Evolutionary conservation across 129 eudicot species (phyloP), one percentile per base, ranked within the genome.

Genomic region (Saposhnikovia divaricata): DNA sequence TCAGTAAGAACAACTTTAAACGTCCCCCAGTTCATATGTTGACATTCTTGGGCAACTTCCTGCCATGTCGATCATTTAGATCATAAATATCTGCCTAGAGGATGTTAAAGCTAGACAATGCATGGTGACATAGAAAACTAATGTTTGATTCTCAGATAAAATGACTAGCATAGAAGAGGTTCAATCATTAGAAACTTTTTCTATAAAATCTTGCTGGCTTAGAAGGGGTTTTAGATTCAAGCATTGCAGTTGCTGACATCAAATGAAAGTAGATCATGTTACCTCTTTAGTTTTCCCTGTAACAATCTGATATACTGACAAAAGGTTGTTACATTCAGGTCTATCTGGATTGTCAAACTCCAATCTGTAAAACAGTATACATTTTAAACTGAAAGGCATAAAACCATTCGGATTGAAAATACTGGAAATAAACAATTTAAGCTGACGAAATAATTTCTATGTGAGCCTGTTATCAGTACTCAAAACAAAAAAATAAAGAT

Each of bases 251-350:
- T 23, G 38, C 46, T 11, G 47, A n/a, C 55, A 79, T 23, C 27
- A 31, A 27, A 77, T 44, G 48, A 59, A 75, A 61, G 39, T 77
- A 74, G 65, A 73, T 51, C 75, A 13, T 63, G 73, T 71, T 84
- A 95, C 99, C 99, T 95, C 94, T 78, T 95, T 95, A 79, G 95
- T 90, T 87, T 83, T 92, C 78, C 94, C 94, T 45, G 95, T 86
- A 47, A 95, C 81, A 73, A 95, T 84, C 83, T 95, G 99, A 89
- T 95, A 95, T 45, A 95, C 79, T 57, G 96, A 89, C 47, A 95
- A 95, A 80, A 95, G 97, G 80, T 95, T 92, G 87, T 87, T 90
- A 85, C 96, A 92, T 84, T 95, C 99, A 78, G 97, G 99, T 77
- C 99, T 92, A 78, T 90, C 95, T 51, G 88, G 86, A 87, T 95